Conservation (phyloP, 306 rosid species). For the Ammopiptanthus mongolicus region DNA sequence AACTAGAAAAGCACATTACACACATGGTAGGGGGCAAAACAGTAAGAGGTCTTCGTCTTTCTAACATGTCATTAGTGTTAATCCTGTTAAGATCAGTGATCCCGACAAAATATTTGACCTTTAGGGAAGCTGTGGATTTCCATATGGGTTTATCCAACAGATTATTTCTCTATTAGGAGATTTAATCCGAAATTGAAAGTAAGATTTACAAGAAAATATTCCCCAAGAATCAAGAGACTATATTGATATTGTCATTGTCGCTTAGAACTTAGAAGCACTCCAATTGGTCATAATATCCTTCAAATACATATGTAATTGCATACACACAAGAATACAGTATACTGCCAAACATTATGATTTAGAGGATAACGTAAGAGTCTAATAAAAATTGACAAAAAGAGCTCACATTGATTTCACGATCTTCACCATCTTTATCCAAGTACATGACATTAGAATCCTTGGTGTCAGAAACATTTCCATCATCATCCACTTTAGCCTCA, state of each 20-base stretch:
- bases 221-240: background rate
- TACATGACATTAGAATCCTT: conserved; percentile 70
- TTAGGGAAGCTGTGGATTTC: background rate
- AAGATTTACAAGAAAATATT: no score
- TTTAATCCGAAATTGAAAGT: no score
- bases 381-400: background rate
- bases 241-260: background rate
- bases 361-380: background rate
- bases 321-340: background rate
- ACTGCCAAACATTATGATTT: background rate
- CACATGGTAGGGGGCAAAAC: no score
- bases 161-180: background rate
- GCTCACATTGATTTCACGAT: conserved; percentile 83
- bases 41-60: no score
- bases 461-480: conserved; percentile 60
- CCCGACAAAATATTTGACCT: background rate
- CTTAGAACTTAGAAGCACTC: background rate
- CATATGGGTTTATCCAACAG: background rate
- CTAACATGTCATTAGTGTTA: background rate
- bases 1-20: no score
- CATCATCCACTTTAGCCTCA: conserved; percentile 77
- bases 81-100: background rate
- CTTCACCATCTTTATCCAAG: conserved; percentile 81
- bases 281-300: background rate
- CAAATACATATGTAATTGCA: background rate